phyloP scores from a whole-genome alignment of 202 grass and related monocot genomes.

The Sporobolus alterniflorus region DNA sequence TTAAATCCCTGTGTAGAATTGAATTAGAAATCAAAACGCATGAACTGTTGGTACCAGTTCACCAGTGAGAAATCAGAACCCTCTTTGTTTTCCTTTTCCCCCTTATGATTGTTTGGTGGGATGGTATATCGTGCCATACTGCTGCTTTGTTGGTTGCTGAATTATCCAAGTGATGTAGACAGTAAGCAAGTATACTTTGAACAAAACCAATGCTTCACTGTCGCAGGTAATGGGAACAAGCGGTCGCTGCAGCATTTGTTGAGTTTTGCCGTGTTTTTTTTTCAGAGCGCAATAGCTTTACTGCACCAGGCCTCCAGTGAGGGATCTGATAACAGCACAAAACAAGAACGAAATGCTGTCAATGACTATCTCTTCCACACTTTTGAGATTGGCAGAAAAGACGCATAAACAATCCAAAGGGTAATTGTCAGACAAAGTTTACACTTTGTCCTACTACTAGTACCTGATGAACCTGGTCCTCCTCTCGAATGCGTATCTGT shows the following conservation, averaged over 20 bases:
- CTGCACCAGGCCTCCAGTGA: no score
- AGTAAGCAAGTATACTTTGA: neutral
- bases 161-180: neutral
- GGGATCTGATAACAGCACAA: no score
- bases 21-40: neutral
- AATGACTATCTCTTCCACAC: no score
- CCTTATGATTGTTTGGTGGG: neutral
- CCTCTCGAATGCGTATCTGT: no score
- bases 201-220: neutral
- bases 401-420: neutral
- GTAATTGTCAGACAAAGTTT: no score
- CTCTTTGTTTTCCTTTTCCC: neutral
- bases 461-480: no score
- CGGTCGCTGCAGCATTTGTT: neutral
- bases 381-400: no score
- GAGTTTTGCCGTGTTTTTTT: neutral
- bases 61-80: neutral
- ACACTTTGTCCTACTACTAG: no score
- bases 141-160: neutral
- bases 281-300: no score
- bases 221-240: neutral
- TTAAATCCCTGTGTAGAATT: neutral
- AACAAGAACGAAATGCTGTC: no score
- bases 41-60: neutral
- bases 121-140: neutral